A percentile compares a stretch with the other conserved stretches of the same genome.
Evolutionary conservation across 2,329 filamentous ascomycete species (phyloP).

Genomic region (Colletotrichum liaoningense): DNA sequence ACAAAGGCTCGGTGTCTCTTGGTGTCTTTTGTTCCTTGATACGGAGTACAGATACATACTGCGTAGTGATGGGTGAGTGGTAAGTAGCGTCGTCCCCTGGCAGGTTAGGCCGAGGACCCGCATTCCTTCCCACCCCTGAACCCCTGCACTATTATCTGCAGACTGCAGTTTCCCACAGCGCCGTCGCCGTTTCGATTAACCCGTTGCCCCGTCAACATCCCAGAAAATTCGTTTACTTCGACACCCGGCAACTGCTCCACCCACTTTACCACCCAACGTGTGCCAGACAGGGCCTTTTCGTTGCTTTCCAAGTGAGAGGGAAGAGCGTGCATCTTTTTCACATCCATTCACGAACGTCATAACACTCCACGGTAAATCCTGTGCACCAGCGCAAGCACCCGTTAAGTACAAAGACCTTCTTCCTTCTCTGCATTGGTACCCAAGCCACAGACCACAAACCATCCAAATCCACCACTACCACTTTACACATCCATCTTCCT

Average conservation of each 20-base stretch:
- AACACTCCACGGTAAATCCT: conserved; percentile 26
- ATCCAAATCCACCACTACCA: conserved; percentile 2
- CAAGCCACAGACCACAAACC: conserved; percentile 5
- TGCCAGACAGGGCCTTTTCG: background rate
- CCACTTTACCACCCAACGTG: conserved; percentile 2
- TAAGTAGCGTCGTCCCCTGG: background rate
- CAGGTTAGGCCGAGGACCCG: conserved; percentile 2
- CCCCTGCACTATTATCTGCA: conserved; percentile 19
- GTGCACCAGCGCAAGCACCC: conserved; percentile 5
- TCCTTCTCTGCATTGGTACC: conserved; percentile 21
- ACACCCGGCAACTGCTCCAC: conserved; percentile 35
- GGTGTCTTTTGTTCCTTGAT: no score
- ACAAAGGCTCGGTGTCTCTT: conserved; percentile 14
- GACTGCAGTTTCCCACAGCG: background rate
- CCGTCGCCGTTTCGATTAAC: conserved; percentile 24
- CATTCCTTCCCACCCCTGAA: conserved; percentile 27
- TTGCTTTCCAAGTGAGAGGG: background rate
- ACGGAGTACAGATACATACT: no score
- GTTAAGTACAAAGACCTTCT: conserved; percentile 35
- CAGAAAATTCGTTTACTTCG: conserved; percentile 37
- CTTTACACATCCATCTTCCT: conserved; percentile 1
- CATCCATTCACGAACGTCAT: conserved; percentile 35
- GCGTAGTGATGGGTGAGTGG: no score
- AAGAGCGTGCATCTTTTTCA: conserved; percentile 34
- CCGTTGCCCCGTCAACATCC: conserved; percentile 35